Percentiles rank a stretch among this genome's conserved stretches.
phyloP scores from a whole-genome alignment of 805 yeast genomes.

The Lipomyces sp. region DNA sequence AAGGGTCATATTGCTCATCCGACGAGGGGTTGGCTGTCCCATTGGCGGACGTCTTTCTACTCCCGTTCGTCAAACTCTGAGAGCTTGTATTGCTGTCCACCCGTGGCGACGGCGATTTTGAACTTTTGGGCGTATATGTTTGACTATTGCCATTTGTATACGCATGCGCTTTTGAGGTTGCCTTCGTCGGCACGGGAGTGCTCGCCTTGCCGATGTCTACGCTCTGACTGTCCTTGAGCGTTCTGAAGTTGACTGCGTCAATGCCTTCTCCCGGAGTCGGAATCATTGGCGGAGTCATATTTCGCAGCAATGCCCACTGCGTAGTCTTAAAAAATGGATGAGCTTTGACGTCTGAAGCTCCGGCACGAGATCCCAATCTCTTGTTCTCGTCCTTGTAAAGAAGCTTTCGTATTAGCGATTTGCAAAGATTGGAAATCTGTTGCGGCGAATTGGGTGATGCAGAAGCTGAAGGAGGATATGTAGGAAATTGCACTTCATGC shows the following conservation, averaged over 20 bases:
- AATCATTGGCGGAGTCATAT: slow-evolving; percentile 92
- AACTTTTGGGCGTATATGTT: background rate
- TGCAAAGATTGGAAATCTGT: slow-evolving; percentile 69
- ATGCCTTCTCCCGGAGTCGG: slow-evolving; percentile 68
- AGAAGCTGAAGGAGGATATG: slow-evolving; percentile 21
- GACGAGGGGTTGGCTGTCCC: slow-evolving; percentile 32
- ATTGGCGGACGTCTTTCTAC: background rate
- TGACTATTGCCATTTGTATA: slow-evolving; percentile 13
- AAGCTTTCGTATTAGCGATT: slow-evolving; percentile 72
- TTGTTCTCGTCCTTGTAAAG: slow-evolving; percentile 85
- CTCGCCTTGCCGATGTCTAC: slow-evolving; percentile 35
- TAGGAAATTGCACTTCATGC: slow-evolving; percentile 72
- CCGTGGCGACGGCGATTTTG: background rate
- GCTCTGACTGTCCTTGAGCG: slow-evolving; percentile 35
- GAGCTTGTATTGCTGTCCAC: background rate
- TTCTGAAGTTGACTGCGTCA: slow-evolving; percentile 42
- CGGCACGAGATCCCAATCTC: slow-evolving; percentile 85
- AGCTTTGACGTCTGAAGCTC: slow-evolving; percentile 90
- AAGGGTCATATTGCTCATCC: slow-evolving; percentile 61
- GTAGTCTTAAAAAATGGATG: slow-evolving; percentile 88
- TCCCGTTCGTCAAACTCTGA: slow-evolving; percentile 9
- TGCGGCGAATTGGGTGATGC: slow-evolving; percentile 36
- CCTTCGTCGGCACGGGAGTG: background rate
- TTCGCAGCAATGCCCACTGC: slow-evolving; percentile 92
- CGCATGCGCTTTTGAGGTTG: background rate